phyloP scores from a whole-genome alignment of 495 filamentous ascomycete species.

The Amniculicola lignicola region DNA sequence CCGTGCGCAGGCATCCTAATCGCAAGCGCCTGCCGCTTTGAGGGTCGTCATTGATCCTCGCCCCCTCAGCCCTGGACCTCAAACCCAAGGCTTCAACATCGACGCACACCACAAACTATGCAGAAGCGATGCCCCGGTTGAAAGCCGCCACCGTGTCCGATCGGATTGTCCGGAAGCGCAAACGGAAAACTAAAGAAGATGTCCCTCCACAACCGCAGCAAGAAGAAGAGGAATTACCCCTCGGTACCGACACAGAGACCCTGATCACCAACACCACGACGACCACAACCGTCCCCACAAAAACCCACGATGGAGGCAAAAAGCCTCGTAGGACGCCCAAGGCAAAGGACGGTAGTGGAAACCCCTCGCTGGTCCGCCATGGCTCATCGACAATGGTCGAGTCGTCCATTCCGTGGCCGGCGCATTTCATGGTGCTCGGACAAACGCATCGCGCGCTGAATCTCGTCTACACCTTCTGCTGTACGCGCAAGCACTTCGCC shows the following conservation, averaged over 20 bases:
- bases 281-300: constrained; percentile 48
- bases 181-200: constrained; percentile 45
- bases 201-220: constrained; percentile 2
- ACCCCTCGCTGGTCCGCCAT: constrained; percentile 40
- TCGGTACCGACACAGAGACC: neutral
- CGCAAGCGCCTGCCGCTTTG: too few relatives aligned
- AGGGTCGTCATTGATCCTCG: too few relatives aligned
- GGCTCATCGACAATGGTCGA: constrained; percentile 48
- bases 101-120: too few relatives aligned
- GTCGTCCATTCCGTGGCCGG: constrained; percentile 65
- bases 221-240: constrained; percentile 4
- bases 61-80: too few relatives aligned
- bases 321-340: constrained; percentile 46
- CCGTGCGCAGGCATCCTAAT: too few relatives aligned
- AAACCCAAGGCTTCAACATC: too few relatives aligned
- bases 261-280: constrained; percentile 26
- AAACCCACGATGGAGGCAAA: constrained; percentile 54
- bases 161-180: constrained; percentile 52
- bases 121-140: constrained; percentile 58
- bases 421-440: constrained; percentile 65
- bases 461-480: constrained; percentile 90
- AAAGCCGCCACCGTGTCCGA: constrained; percentile 57
- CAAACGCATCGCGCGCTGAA: constrained; percentile 83
- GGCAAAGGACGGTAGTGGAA: constrained; percentile 24
- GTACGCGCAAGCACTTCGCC: constrained; percentile 82